Evolutionary conservation across 1,284 basidiomycete species (phyloP), one percentile per base, ranked within the genome.

Genomic region (Ceratobasidium sp.): DNA sequence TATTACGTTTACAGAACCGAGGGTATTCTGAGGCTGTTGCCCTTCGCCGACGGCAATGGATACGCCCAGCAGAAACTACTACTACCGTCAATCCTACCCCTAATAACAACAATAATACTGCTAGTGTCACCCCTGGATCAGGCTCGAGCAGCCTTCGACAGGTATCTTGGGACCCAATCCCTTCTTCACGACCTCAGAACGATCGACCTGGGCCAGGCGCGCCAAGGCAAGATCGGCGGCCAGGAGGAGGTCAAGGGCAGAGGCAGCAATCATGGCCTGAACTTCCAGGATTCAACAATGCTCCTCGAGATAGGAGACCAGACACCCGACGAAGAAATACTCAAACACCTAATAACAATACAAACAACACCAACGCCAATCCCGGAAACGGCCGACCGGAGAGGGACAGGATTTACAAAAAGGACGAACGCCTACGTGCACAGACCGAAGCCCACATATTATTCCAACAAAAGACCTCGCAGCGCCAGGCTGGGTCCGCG

Each of bases 11-110:
- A 28, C 39, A 73, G 71, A 63, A 40, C n/a, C 49, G 71, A 46
- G 71, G 39, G 44, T 73, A 73, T 53, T 73, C 71, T 18, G 71
- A 61, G n/a, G 49, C 58, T 33, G 71, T 56, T 12, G 71, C 44
- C 40, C 55, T 73, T 51, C 71, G 39, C 10, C 56, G 71, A n/a
- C 71, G 71, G 26, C 20, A 44, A 12, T 73, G 71, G 71, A 53
- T 58, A 28, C 71, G 71, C 23, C 71, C 69, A 10, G 69, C 69
- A 7, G 55, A 73, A 33, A 51, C 60, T 3, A 40, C 40, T 23
- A 60, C 28, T 12, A 33, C 51, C 3, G 9, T n/a, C 23, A n/a
- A 26, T n/a, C 51, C 49, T 51, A 10, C 40, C 10, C 20, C 71
- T 28, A 40, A 2, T 5, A 39, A 20, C 18, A 39, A 5, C 39